Evolutionary conservation across 129 eudicot species (phyloP), one percentile per base, ranked within the genome.

Genomic region (Deinandra increscens): DNA sequence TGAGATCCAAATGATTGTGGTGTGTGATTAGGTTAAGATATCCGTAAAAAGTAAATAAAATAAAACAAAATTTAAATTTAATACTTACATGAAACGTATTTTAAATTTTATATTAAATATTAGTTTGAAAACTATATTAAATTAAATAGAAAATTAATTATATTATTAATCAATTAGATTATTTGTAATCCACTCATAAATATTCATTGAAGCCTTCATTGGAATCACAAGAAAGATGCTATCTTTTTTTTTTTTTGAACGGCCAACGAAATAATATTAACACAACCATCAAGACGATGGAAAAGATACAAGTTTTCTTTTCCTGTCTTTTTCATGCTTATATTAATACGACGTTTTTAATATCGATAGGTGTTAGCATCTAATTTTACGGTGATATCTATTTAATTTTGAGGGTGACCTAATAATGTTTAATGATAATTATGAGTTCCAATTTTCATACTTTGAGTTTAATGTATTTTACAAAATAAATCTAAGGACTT

Each of bases 351-450:
- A 20, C 6, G 31, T 56, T 76, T 68, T 76, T 51, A 76, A 76
- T 68, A 76, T 37, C 41, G 70, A 76, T 68, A 76, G 70, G 80
- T 60, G 64, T 60, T 60, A 69, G 64, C 48, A 76, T 76, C 75
- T 60, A 68, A 68, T 48, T 68, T 76, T 76, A 69, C 80, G 74
- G 80, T 68, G 75, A 76, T 48, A 19, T 48, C 29, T 29, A 75
- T 67, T 68, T 68, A 68, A 75, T 15, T 46, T 60, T 59, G 75
- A 68, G 33, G 61, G 64, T 68, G 75, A 76, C 75, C 64, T 68
- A 76, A 68, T 58, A 68, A 11, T 60, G 48, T 76, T 59, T 46
- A 6, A 58, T 45, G 46, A 6, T 68, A 59, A 45, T 58, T 67
- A 75, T 75, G 60, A 75, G 64, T 43, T 75, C 59, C 58, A 31